Base-by-base conservation (phyloP, 805 yeast genomes). In the Nakazawaea molendinolei region DNA sequence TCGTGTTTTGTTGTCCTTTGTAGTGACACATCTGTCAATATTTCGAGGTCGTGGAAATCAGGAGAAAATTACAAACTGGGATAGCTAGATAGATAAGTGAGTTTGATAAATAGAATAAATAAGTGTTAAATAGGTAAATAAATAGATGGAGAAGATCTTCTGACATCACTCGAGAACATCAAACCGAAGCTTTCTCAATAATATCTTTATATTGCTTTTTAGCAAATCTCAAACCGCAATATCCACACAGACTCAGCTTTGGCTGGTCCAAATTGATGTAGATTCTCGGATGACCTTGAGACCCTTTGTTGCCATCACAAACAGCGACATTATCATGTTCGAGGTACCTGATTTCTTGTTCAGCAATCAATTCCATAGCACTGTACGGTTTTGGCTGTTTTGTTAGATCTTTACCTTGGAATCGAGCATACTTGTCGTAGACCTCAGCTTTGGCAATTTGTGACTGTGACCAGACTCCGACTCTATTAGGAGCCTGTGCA, bases 281-380 rank as follows among this genome's bases (percentile, higher is more conserved):
- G 16, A 85, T 75, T 56, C 79, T 81, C 29, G 95, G 95, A 56
- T 85, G 95, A 14, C 95, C 95, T 49, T 76, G 83, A 50, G 74
- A 76, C 15, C 63, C 65, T 48, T 68, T 76, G 46, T 82, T 79
- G 26, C 95, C 95, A 49, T 82, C 85, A 56, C 95, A 86, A 13
- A 80, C 90, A 1, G 95, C 95, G 35, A 76, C 58, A 49, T 76
- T 69, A 22, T 64, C 70, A 44, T 67, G 71, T 26, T 60, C 50
- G 42, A 85, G 63, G 51, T 71, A 81, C 47, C 74, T 64, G 28
- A 85, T 62, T 3, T 95, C 95, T 51, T 77, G 76, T 52, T 79
- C 63, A 22, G 81, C 79, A 48, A 86, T 82, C 57, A 86, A 69
- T 30, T 86, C 92, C 51, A 86, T 86, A 38, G 94, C 95, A 28